These are phyloP conservation scores for Danielia oregonensis DNA, from an alignment of 805 yeast species.

Conservation along the genomic window DNA sequence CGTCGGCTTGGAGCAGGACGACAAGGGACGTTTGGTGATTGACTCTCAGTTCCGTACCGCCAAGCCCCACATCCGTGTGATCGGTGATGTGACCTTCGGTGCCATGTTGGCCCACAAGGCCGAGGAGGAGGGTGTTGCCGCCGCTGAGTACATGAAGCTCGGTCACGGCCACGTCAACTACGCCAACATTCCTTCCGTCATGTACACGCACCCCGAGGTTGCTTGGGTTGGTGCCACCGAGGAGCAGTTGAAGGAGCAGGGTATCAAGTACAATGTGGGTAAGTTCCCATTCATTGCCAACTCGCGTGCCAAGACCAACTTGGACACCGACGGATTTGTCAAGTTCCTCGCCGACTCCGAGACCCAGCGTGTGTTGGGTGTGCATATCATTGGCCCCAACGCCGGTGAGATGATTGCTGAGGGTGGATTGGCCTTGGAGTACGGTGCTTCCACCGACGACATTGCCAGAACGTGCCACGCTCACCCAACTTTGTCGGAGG, in stretches of 20 bases:
- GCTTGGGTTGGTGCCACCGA: conserved; percentile 99
- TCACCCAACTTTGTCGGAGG: conserved; percentile 97
- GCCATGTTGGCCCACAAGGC: conserved; percentile 99
- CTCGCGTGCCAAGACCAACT: conserved; percentile 98
- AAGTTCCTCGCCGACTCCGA: conserved; percentile 94
- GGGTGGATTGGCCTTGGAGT: conserved; percentile 95
- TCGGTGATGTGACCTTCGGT: conserved; percentile 98
- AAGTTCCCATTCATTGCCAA: conserved; percentile 98
- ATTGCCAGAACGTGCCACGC: conserved; percentile 97
- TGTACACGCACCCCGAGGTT: conserved; percentile 99
- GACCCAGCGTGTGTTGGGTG: conserved; percentile 94
- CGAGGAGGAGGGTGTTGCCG: conserved; percentile 99
- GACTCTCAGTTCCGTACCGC: conserved; percentile 92
- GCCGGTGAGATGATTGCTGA: conserved; percentile 99
- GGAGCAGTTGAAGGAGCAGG: conserved; percentile 89
- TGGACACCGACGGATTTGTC: conserved; percentile 96
- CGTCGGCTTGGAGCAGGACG: conserved; percentile 86
- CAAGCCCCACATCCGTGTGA: conserved; percentile 88
- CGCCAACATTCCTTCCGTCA: conserved; percentile 95
- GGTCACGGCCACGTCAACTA: conserved; percentile 99
- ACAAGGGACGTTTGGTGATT: conserved; percentile 89
- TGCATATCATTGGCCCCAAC: conserved; percentile 94
- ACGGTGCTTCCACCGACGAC: conserved; percentile 98
- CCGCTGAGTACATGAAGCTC: conserved; percentile 86
- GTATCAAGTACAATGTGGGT: conserved; percentile 88